Base-by-base conservation (phyloP, 768 basidiomycete species). In the Phaffia australis region DNA sequence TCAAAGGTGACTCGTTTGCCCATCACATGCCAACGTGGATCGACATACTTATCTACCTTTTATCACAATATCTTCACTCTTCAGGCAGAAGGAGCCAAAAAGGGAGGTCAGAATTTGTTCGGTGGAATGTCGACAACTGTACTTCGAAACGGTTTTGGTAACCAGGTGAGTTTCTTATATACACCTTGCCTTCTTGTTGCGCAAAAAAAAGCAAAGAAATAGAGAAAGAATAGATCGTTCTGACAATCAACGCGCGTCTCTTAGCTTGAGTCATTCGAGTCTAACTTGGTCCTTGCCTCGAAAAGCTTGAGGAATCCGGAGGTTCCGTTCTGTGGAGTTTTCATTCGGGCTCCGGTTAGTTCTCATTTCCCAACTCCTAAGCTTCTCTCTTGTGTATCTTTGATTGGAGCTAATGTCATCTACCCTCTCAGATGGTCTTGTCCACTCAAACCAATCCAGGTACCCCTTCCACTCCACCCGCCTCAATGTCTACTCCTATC, bases 321-420 rank as follows among this genome's bases (percentile, higher is more conserved):
- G 5, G 35, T 54, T 6, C 66, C 60, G 1, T 67, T 67, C 66
- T 48, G 58, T 6, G 66, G 66, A 14, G 60, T 67, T 6, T 67
- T 67, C 52, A 67, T 67, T 35, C 66, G 66, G n/a, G 66, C 66
- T n/a, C 66, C 66, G 25, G 66, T 67, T 15, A 8, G 65, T 48
- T 27, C 25, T 23, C 29, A 0, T 32, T 15, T 50, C 49, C 16
- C 16, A 15, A n/a, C 15, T n/a, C 15, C 49, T 50, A n/a, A 50
- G 16, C 49, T n/a, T 42, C 11, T 42, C 11, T 42, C 4, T 42
- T 5, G 11, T 42, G 35, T 58, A n/a, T 25, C 14, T 23, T 25
- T 30, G 14, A 23, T 46, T 23, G 3, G 15, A 21, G 9, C 25
- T 47, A 21, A 46, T 56, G 35, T 27, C 6, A 14, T 16, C 23